Conservation (phyloP, 495 filamentous ascomycete species). For the Penicillium taxi region DNA sequence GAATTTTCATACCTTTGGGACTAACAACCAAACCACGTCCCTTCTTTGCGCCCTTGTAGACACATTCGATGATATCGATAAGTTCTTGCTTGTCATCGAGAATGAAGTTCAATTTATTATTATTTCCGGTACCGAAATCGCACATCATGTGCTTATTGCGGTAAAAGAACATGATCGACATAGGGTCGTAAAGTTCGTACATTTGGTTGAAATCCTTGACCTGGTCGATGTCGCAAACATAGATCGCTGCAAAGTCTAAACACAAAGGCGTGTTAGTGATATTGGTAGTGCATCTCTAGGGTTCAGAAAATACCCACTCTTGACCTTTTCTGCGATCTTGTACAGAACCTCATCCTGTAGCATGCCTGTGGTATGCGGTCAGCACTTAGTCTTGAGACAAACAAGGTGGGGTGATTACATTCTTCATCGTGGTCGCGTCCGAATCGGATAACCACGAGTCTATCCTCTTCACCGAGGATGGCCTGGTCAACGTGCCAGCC, state of each 20-base stretch:
- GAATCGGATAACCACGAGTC: slow-evolving; percentile 92
- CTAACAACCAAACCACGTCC: slow-evolving; percentile 92
- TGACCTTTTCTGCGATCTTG: slow-evolving; percentile 48
- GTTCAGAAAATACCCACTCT: slow-evolving; percentile 24
- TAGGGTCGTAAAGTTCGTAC: slow-evolving; percentile 70
- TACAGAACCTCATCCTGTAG: slow-evolving; percentile 91
- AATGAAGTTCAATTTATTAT: slow-evolving; percentile 97
- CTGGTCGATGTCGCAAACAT: slow-evolving; percentile 93
- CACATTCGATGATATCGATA: slow-evolving; percentile 97
- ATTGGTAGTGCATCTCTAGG: not conserved
- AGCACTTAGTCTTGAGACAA: slow-evolving; percentile 15
- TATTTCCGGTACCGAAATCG: slow-evolving; percentile 97
- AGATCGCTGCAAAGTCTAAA: slow-evolving; percentile 65
- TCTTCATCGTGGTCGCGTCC: slow-evolving; percentile 71
- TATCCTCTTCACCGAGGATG: slow-evolving; percentile 86
- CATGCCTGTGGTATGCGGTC: slow-evolving; percentile 58
- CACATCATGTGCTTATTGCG: slow-evolving; percentile 98
- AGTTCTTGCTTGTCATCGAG: slow-evolving; percentile 97
- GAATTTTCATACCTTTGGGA: slow-evolving; percentile 57
- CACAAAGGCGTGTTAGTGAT: not conserved
- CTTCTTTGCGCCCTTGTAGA: slow-evolving; percentile 96
- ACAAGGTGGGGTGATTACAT: slow-evolving; percentile 20
- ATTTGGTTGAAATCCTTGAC: slow-evolving; percentile 97
- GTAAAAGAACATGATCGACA: slow-evolving; percentile 87
- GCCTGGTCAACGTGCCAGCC: slow-evolving; percentile 97